Base-by-base conservation (phyloP, 257 asterid genomes). In the Jacaranda copaia region DNA sequence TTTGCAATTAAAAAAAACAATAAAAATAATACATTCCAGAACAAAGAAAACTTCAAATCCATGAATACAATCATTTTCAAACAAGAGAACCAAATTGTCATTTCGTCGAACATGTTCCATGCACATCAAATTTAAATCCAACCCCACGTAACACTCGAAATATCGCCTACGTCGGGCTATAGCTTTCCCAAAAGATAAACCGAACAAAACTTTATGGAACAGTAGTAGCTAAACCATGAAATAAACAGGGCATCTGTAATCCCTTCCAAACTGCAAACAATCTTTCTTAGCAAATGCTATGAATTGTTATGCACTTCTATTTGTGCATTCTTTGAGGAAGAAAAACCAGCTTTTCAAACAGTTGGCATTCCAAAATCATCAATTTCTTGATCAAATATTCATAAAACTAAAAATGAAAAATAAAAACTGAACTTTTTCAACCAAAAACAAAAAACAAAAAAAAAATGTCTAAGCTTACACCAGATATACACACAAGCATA, bases 81-180 rank as follows among this genome's bases (percentile, higher is more conserved):
- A 66, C 58, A 71, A 66, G 45, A 72, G 3, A 40, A 40, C 68
- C n/a, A 72, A 53, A 38, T 9, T 16, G 82, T 49, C 85, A 84
- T 85, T 88, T 76, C 52, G 56, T 83, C 88, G 75, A 85, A 80
- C 83, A 76, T 5, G 40, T 72, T 20, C 48, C 46, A 57, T 3
- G 72, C 87, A 81, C 52, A 65, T 3, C 16, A 53, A 76, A 63
- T 35, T n/a, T 42, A 42, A 38, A 38, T 38, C 25, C 58, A 57
- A 51, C 1, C 46, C 8, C 60, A 62, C 16, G 20, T 2, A 25
- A 25, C 32, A 25, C 32, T 2, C 32, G 1, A 25, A 25, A 25
- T 16, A 45, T 6, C 42, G 6, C 75, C 52, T 36, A 43, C 2
- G 16, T 55, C 6, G 6, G 35, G 18, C 49, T 43, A 53, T 48